Evolutionary conservation across 257 asterid species (phyloP).

Genomic region (Asclepias syriaca): DNA sequence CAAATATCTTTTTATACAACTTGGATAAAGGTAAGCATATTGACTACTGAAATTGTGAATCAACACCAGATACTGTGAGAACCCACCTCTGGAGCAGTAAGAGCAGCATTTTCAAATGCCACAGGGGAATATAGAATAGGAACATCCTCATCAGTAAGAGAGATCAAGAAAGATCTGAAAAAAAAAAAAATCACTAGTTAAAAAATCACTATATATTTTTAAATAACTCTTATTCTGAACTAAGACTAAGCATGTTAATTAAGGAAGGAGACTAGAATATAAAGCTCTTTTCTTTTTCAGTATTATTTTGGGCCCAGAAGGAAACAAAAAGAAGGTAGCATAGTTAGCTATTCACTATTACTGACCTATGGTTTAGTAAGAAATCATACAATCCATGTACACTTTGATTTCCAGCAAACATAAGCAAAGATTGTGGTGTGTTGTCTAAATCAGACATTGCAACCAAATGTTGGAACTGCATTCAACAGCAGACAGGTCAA

Average conservation of each 20-base stretch:
- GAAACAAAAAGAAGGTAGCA: conserved; percentile 3
- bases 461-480: conserved; percentile 58
- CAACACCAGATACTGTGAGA: neutral
- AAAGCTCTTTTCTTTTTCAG: neutral
- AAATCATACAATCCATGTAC: conserved; percentile 74
- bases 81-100: conserved; percentile 84
- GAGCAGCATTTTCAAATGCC: conserved; percentile 78
- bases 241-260: neutral
- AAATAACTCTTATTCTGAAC: neutral
- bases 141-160: conserved; percentile 79
- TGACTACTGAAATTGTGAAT: neutral
- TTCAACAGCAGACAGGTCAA: conserved; percentile 12
- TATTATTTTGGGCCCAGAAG: neutral
- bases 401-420: conserved; percentile 59
- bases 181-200: conserved; percentile 22
- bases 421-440: conserved; percentile 72
- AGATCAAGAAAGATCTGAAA: conserved; percentile 52
- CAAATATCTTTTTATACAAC: neutral
- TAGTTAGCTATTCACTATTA: neutral
- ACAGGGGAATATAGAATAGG: conserved; percentile 81
- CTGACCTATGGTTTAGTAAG: conserved; percentile 77
- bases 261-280: neutral
- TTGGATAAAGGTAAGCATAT: neutral
- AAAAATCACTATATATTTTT: neutral
- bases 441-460: conserved; percentile 59